These are phyloP conservation scores for Ampelocalamus luodianensis DNA, from an alignment of 176 grass and related monocot species.

Conservation along the genomic window DNA sequence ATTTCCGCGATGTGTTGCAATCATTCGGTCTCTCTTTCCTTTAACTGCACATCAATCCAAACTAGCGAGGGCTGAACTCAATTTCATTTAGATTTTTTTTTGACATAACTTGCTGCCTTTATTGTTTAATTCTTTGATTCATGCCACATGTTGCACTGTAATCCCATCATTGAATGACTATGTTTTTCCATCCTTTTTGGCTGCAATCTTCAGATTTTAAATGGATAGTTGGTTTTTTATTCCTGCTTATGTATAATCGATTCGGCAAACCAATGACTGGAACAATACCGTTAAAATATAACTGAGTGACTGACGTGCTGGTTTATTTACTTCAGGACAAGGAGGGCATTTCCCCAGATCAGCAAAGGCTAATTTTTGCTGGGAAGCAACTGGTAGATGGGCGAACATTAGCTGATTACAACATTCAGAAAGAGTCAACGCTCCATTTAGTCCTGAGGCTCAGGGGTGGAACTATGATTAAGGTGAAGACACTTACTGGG, in stretches of 20 bases:
- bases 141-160: not conserved
- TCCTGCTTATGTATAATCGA: not conserved
- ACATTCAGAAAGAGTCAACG: constrained; percentile 90
- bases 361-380: no score
- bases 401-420: constrained; percentile 81
- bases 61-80: not conserved
- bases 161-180: not conserved
- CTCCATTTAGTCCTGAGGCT: constrained; percentile 81
- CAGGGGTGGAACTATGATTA: constrained; percentile 86
- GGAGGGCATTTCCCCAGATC: constrained; percentile 81
- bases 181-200: not conserved
- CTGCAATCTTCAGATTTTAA: not conserved
- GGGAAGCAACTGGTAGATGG: constrained; percentile 90
- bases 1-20: not conserved
- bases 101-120: not conserved
- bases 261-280: not conserved
- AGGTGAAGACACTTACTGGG: constrained; percentile 86
- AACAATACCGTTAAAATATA: not conserved
- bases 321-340: constrained; percentile 59
- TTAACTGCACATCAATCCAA: not conserved
- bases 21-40: not conserved
- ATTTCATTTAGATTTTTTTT: not conserved
- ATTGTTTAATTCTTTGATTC: not conserved
- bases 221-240: not conserved
- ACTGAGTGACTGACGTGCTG: not conserved